Evolutionary conservation across 1,284 basidiomycete species (phyloP).

Genomic region (Cutaneotrichosporon spelunceum): DNA sequence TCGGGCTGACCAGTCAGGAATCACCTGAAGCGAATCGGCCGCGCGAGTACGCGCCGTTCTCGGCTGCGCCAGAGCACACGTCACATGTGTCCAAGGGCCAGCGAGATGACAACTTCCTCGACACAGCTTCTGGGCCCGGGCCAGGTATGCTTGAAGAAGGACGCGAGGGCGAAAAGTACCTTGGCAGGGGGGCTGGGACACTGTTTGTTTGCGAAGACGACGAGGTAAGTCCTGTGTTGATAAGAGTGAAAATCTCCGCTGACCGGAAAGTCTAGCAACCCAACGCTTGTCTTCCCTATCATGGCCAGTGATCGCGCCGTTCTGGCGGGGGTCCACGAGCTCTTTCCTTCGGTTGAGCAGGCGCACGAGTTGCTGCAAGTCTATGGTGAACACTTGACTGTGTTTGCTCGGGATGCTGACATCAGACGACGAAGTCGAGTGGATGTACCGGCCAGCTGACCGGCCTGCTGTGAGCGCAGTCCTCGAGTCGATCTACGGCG

Average conservation of each 20-base stretch:
- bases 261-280: conserved; percentile 17
- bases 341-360: conserved; percentile 18
- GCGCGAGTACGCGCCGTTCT: conserved; percentile 20
- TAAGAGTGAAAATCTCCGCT: conserved; percentile 10
- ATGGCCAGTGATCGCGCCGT: conserved; percentile 15
- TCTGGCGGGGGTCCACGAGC: conserved; percentile 16
- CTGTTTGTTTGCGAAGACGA: conserved; percentile 26
- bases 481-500: conserved; percentile 19
- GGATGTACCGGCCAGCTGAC: conserved; percentile 31
- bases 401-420: background rate
- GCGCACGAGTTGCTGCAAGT: conserved; percentile 16
- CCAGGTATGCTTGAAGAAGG: conserved; percentile 18
- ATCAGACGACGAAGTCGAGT: conserved; percentile 24
- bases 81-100: conserved; percentile 8
- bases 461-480: conserved; percentile 10
- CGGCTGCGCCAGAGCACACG: conserved; percentile 18
- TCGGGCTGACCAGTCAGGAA: background rate
- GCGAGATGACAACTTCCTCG: conserved; percentile 22
- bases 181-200: conserved; percentile 28
- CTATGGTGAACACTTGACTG: no score
- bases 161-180: conserved; percentile 22
- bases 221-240: conserved; percentile 9
- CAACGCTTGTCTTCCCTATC: conserved; percentile 21
- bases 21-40: background rate
- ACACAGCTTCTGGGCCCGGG: conserved; percentile 17